Evolutionary conservation across 2,329 filamentous ascomycete genomes (phyloP).

Genomic region (Scopulariopsis brevicaulis): DNA sequence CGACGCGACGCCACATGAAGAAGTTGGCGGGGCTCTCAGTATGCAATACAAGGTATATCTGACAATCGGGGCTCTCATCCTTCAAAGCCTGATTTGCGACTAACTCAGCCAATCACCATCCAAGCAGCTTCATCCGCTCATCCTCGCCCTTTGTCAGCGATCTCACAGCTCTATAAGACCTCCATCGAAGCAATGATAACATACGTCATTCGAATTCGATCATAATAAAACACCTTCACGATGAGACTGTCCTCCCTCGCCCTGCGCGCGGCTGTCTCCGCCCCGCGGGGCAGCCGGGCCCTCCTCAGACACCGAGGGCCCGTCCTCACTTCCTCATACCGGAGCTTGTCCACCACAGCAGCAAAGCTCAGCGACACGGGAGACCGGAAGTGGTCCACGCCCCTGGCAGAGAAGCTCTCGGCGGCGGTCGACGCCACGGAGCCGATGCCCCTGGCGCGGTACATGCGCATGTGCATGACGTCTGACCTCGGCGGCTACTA

Average conservation of each 20-base stretch:
- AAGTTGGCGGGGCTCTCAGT: neutral
- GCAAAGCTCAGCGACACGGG: slow-evolving; percentile 10
- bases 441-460: slow-evolving; percentile 81
- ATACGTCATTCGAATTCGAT: neutral
- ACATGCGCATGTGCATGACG: slow-evolving; percentile 98
- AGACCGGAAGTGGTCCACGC: slow-evolving; percentile 75
- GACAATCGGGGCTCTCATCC: neutral
- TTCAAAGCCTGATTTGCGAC: neutral
- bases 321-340: neutral
- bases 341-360: neutral
- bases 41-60: slow-evolving; percentile 4
- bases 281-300: neutral
- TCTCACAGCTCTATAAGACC: neutral
- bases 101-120: neutral
- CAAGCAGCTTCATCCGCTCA: neutral
- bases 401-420: slow-evolving; percentile 75
- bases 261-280: neutral
- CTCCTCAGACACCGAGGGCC: neutral
- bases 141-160: neutral
- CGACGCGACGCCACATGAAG: neutral
- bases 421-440: slow-evolving; percentile 83
- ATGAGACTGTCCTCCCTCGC: slow-evolving; percentile 1
- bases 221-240: neutral
- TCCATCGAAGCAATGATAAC: neutral
- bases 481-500: slow-evolving; percentile 89